Percentiles rank a stretch among this genome's conserved stretches.
These are phyloP conservation scores for Pseudomonodictys pantanalensis DNA, from an alignment of 495 filamentous ascomycete genomes.

Conservation along the genomic window DNA sequence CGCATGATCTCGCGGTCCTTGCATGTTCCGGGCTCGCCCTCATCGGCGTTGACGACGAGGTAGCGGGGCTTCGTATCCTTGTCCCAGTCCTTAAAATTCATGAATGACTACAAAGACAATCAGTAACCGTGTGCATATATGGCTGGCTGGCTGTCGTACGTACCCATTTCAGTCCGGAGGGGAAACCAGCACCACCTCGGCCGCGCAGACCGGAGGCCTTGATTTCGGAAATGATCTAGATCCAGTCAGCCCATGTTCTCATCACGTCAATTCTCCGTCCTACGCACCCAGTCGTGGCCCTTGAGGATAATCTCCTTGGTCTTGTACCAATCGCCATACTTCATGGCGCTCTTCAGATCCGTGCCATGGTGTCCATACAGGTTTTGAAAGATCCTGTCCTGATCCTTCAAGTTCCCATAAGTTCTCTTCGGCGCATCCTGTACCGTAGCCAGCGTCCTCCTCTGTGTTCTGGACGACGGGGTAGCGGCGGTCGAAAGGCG, in stretches of 20 bases:
- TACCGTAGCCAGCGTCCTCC: constrained; percentile 78
- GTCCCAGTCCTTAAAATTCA: constrained; percentile 99
- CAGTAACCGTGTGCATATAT: neutral
- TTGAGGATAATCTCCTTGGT: constrained; percentile 97
- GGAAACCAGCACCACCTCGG: constrained; percentile 95
- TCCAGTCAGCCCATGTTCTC: constrained; percentile 3
- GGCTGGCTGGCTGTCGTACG: constrained; percentile 18
- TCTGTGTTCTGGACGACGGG: constrained; percentile 47
- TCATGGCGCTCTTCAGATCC: constrained; percentile 91
- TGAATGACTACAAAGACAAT: constrained; percentile 75
- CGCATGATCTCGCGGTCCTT: constrained; percentile 99
- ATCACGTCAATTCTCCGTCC: neutral
- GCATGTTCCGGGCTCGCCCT: constrained; percentile 98
- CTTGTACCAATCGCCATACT: constrained; percentile 98
- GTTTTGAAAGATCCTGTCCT: constrained; percentile 98
- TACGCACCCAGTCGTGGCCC: constrained; percentile 88
- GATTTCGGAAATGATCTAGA: constrained; percentile 86
- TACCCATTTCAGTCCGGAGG: constrained; percentile 98
- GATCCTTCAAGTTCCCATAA: constrained; percentile 84
- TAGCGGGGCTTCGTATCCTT: constrained; percentile 96
- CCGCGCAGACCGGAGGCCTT: constrained; percentile 94
- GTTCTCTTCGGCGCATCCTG: constrained; percentile 75
- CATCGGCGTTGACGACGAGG: constrained; percentile 95
- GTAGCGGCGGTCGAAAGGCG: constrained; percentile 41
- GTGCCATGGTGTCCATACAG: constrained; percentile 88